Base-by-base conservation (phyloP, 2,329 filamentous ascomycete species). In the Aspergillus sp. region DNA sequence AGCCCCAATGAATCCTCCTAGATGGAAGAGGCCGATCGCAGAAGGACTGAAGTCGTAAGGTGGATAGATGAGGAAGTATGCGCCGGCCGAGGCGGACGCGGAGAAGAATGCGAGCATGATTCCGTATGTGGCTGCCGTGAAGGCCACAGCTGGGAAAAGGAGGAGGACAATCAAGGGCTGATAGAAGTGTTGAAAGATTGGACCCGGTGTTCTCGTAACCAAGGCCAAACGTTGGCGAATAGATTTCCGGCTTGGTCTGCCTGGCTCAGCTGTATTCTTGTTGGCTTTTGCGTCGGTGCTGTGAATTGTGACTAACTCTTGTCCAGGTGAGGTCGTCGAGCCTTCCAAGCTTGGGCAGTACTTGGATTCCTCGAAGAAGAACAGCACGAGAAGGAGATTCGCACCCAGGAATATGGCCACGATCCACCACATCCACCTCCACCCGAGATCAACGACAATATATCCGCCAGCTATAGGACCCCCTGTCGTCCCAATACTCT, bases 341-440 rank as follows among this genome's bases (percentile, higher is more conserved):
- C 37, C 37, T 1, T 14, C 14, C 6, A 40, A 3, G 8, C 77
- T 43, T 23, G 19, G 66, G 57, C 48, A 62, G 25, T 63, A 64
- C 45, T 64, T 75, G 0, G 72, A 74, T 57, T 78, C 81, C 41
- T 82, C 77, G 55, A 77, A 82, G 21, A 71, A 61, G 55, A 82
- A 79, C 3, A 76, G 35, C 37, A 81, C 73, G n/a, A 75, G 56
- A 5, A 81, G 3, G 0, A 81, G 57, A 11, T 70, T 68, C 11
- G 68, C 56, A 3, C 72, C 71, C 17, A 80, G 67, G 35, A 80
- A 66, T 48, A 80, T 77, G 21, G 69, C 68, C 44, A 67, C 74
- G 70, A 72, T 81, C 79, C 78, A 81, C 73, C 74, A 82, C 2
- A 77, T 71, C 78, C 79, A 82, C 19, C 79, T 69, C 81, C 81